Conservation (phyloP, 164 flowering plant genomes). For the Houttuynia cordata region DNA sequence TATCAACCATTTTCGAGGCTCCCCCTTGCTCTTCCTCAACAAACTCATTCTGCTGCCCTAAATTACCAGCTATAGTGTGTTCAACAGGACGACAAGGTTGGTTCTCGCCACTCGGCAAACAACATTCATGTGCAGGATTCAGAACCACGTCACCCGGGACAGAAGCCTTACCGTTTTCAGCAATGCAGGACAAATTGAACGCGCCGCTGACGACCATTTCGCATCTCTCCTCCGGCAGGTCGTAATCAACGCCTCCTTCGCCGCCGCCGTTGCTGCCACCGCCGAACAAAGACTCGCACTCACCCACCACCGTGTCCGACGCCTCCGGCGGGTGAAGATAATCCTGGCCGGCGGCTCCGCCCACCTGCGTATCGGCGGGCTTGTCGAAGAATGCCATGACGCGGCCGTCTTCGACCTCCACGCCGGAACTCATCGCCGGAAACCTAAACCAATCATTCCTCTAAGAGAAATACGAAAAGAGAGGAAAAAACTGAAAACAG, state of each 20-base stretch:
- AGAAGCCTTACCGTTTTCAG: background rate
- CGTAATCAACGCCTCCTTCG: background rate
- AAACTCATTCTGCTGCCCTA: background rate
- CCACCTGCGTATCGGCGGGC: background rate
- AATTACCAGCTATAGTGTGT: background rate
- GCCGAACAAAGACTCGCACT: background rate
- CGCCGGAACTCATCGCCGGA: constrained; percentile 1
- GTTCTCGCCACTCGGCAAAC: background rate
- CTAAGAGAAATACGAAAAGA: background rate
- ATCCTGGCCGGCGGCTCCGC: background rate
- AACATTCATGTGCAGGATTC: background rate
- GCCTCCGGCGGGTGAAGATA: background rate
- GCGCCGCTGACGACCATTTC: background rate
- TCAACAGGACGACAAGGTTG: background rate
- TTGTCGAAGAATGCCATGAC: background rate
- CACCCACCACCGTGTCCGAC: background rate
- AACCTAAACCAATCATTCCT: background rate
- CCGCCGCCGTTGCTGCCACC: too few relatives aligned
- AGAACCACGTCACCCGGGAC: background rate
- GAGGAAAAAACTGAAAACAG: background rate
- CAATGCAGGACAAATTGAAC: background rate
- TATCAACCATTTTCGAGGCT: background rate
- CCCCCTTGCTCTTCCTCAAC: background rate
- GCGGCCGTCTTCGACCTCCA: constrained; percentile 4
- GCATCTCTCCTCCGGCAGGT: background rate